These are phyloP conservation scores for Vigna hirtella DNA, from an alignment of 306 rosid species.

Conservation along the genomic window DNA sequence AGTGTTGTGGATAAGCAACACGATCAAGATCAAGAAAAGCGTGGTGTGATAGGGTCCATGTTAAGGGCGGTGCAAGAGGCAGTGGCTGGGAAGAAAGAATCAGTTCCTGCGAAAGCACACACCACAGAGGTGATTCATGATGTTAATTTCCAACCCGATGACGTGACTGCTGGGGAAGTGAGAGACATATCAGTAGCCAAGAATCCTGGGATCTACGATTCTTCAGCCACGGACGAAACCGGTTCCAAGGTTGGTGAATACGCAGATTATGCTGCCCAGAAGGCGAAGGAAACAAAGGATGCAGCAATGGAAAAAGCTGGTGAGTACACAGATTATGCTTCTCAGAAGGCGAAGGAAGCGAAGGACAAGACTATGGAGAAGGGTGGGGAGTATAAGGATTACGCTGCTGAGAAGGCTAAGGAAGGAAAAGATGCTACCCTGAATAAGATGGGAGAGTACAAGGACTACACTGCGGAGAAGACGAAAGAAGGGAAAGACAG, in stretches of 20 bases:
- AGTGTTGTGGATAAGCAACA: constrained; percentile 1
- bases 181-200: constrained; percentile 45
- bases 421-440: constrained; percentile 44
- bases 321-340: constrained; percentile 44
- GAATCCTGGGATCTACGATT: constrained; percentile 13
- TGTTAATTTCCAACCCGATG: neutral
- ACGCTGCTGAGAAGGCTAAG: constrained; percentile 32
- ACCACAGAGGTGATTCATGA: neutral
- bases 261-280: constrained; percentile 16
- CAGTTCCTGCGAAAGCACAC: neutral
- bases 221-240: neutral
- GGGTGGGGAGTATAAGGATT: constrained; percentile 45
- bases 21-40: constrained; percentile 45
- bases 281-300: constrained; percentile 48
- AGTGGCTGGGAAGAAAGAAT: constrained; percentile 64
- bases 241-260: constrained; percentile 20
- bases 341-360: constrained; percentile 45
- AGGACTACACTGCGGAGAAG: constrained; percentile 60
- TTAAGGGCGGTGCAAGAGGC: constrained; percentile 62
- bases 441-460: constrained; percentile 40
- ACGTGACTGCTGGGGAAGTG: constrained; percentile 8
- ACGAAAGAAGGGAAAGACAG: constrained; percentile 64
- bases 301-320: constrained; percentile 23
- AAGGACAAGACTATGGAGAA: constrained; percentile 45
- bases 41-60: constrained; percentile 70